Conservation (phyloP, 768 basidiomycete genomes). For the Exidia glandulosa region DNA sequence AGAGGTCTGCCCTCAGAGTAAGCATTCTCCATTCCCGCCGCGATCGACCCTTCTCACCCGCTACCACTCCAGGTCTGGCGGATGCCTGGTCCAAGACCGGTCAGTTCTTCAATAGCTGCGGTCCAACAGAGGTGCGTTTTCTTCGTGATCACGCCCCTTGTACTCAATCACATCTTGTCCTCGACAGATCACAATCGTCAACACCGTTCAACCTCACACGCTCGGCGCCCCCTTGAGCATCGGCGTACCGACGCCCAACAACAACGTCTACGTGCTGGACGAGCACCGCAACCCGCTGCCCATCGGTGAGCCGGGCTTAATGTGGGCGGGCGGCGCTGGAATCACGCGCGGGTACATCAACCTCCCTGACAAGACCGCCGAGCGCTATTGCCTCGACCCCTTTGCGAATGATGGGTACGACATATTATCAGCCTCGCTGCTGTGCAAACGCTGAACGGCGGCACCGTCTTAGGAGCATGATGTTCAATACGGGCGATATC, state of each 20-base stretch:
- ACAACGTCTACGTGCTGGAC: slow-evolving; percentile 11
- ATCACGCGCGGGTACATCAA: slow-evolving; percentile 14
- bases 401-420: slow-evolving; percentile 2
- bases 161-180: not conserved
- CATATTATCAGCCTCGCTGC: not conserved
- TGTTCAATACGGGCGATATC: slow-evolving; percentile 15
- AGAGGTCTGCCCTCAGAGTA: slow-evolving; percentile 11
- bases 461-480: slow-evolving; percentile 3
- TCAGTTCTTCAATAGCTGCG: slow-evolving; percentile 11
- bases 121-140: slow-evolving; percentile 11
- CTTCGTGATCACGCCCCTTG: not conserved
- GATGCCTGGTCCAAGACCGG: slow-evolving; percentile 10
- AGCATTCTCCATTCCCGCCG: not conserved
- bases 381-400: slow-evolving; percentile 9
- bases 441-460: not conserved
- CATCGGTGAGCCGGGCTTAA: slow-evolving; percentile 8
- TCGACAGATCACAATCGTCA: slow-evolving; percentile 41
- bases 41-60: not conserved
- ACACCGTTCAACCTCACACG: slow-evolving; percentile 40
- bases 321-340: slow-evolving; percentile 15
- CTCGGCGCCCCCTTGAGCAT: slow-evolving; percentile 33
- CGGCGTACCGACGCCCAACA: slow-evolving; percentile 45
- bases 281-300: slow-evolving; percentile 4
- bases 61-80: slow-evolving; percentile 3
- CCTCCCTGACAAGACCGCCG: slow-evolving; percentile 11